These are phyloP conservation scores for Ligustrum vulgare DNA, from an alignment of 257 asterid species.

Conservation along the genomic window DNA sequence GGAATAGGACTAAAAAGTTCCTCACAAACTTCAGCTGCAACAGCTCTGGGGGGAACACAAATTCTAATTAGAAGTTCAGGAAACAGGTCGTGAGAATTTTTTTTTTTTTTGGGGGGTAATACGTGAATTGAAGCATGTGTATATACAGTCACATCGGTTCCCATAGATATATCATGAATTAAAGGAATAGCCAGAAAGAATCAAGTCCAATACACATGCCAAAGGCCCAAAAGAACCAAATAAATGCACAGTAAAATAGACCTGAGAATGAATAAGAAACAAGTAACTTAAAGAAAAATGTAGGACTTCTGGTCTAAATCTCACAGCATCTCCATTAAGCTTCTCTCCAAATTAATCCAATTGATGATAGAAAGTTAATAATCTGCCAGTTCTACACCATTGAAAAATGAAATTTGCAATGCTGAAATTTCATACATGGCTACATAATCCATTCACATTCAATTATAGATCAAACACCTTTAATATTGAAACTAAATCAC, in stretches of 20 bases:
- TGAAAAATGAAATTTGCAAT: not conserved
- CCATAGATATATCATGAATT: not conserved
- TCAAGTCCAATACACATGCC: not conserved
- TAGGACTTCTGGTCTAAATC: not conserved
- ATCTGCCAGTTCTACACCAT: not conserved
- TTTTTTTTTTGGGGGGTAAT: not conserved
- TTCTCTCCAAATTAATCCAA: not conserved
- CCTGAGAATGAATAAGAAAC: not conserved
- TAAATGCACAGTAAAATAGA: not conserved
- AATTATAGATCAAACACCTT: not conserved
- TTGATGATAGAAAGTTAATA: not conserved
- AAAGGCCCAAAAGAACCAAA: not conserved
- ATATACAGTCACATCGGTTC: not conserved
- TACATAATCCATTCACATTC: not conserved
- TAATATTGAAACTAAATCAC: constrained; percentile 5
- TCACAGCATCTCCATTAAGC: not conserved
- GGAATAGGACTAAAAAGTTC: constrained; percentile 90
- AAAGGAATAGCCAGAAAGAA: not conserved
- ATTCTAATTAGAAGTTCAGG: constrained; percentile 17
- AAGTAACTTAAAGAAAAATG: not conserved
- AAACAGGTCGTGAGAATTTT: not conserved
- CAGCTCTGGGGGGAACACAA: constrained; percentile 60
- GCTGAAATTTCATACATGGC: not conserved
- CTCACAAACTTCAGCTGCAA: constrained; percentile 97
- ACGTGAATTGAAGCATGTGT: not conserved